These are phyloP conservation scores for Austropuccinia psidii DNA, from an alignment of 1,284 basidiomycete genomes.

Conservation along the genomic window DNA sequence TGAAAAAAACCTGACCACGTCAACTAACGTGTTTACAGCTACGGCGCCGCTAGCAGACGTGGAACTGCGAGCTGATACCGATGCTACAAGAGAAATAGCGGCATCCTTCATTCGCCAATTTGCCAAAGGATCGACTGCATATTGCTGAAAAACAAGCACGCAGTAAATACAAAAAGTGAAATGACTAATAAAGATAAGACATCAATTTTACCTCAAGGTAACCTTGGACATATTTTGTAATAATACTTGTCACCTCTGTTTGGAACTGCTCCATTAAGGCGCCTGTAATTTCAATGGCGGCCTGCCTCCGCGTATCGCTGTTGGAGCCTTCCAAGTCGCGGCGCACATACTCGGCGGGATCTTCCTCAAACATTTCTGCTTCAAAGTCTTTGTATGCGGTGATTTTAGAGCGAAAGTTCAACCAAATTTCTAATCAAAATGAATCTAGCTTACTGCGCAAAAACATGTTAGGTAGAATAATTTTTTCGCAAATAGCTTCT, in stretches of 20 bases:
- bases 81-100: constrained; percentile 87
- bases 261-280: constrained; percentile 76
- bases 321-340: constrained; percentile 68
- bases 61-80: constrained; percentile 77
- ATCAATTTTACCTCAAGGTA: constrained; percentile 55
- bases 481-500: constrained; percentile 73
- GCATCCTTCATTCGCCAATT: constrained; percentile 94
- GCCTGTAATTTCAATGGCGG: constrained; percentile 84
- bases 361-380: constrained; percentile 93
- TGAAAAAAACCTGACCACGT: constrained; percentile 92
- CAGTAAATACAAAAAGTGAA: not conserved
- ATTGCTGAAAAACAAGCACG: constrained; percentile 44
- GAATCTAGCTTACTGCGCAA: constrained; percentile 55
- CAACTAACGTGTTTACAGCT: constrained; percentile 79
- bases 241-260: constrained; percentile 71
- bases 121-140: constrained; percentile 55
- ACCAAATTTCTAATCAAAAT: not conserved
- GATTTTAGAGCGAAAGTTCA: not conserved
- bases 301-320: constrained; percentile 72
- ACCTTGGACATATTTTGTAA: constrained; percentile 69
- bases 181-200: not conserved
- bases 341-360: constrained; percentile 89
- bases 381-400: constrained; percentile 70
- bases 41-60: constrained; percentile 73
- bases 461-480: constrained; percentile 85